These are phyloP conservation scores for Protomyces macrosporus DNA, from an alignment of 1,139 yeast genomes.

Conservation along the genomic window DNA sequence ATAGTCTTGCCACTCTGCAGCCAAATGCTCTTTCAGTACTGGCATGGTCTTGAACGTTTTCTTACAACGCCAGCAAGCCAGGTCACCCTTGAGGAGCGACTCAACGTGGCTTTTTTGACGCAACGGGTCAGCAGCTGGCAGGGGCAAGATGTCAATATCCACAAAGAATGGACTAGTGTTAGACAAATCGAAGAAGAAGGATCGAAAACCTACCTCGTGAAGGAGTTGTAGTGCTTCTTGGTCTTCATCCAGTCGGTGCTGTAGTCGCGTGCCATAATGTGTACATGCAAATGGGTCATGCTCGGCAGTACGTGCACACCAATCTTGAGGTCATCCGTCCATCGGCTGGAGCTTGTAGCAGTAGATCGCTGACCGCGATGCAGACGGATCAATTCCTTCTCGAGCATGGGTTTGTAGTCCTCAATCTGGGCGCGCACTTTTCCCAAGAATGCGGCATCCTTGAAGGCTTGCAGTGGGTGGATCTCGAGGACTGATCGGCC, in stretches of 20 bases:
- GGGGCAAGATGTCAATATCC: neutral
- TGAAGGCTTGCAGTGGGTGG: constrained; percentile 55
- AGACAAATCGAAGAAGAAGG: neutral
- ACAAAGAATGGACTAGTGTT: neutral
- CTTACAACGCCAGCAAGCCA: neutral
- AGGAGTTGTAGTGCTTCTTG: constrained; percentile 66
- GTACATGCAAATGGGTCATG: constrained; percentile 62
- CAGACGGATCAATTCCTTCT: constrained; percentile 46
- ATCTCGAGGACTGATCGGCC: constrained; percentile 41
- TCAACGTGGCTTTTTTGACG: neutral
- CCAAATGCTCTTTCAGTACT: neutral
- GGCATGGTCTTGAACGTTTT: neutral
- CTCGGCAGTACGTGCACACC: constrained; percentile 75
- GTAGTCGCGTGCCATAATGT: constrained; percentile 64
- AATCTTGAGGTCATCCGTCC: constrained; percentile 43
- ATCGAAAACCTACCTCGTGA: constrained; percentile 40
- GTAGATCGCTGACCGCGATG: constrained; percentile 42
- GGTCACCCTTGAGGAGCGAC: neutral
- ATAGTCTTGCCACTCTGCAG: neutral
- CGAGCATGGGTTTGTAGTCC: constrained; percentile 39
- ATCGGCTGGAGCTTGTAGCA: constrained; percentile 22
- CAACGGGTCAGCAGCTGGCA: neutral
- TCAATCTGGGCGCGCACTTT: neutral
- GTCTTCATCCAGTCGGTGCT: constrained; percentile 52
- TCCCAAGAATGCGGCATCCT: constrained; percentile 31